These are phyloP conservation scores for Cutaneotrichosporon daszewskae DNA, from an alignment of 1,284 basidiomycete genomes.

Conservation along the genomic window DNA sequence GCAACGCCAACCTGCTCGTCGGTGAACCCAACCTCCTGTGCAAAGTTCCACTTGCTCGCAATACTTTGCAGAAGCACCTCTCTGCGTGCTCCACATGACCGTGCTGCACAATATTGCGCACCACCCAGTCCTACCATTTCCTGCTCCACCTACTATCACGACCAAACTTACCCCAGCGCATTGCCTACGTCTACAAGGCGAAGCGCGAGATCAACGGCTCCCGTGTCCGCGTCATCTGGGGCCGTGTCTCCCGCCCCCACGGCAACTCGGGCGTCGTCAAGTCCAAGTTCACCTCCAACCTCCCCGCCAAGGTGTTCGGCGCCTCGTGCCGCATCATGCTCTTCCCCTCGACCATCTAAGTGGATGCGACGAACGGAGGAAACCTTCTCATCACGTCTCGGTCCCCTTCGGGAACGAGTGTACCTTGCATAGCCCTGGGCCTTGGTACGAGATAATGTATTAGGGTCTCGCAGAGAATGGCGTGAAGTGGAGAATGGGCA, in stretches of 20 bases:
- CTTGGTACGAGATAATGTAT: slow-evolving; percentile 24
- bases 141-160: not conserved
- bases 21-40: too few species aligned
- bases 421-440: slow-evolving; percentile 22
- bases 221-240: slow-evolving; percentile 95
- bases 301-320: slow-evolving; percentile 93
- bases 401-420: slow-evolving; percentile 1
- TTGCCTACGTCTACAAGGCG: slow-evolving; percentile 96
- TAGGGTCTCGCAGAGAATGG: slow-evolving; percentile 18
- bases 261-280: slow-evolving; percentile 95
- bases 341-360: slow-evolving; percentile 50
- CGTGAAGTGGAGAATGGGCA: not conserved
- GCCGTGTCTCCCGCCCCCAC: slow-evolving; percentile 86
- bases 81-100: too few species aligned
- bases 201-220: slow-evolving; percentile 87
- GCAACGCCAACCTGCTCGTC: too few species aligned
- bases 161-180: slow-evolving; percentile 57
- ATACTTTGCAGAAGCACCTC: too few species aligned
- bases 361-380: not conserved
- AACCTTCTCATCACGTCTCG: slow-evolving; percentile 2
- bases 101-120: too few species aligned
- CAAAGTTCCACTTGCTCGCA: too few species aligned
- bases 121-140: not conserved
- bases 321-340: slow-evolving; percentile 77
- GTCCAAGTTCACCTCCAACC: slow-evolving; percentile 94